Percentiles rank a stretch among this genome's conserved stretches.
Conservation (phyloP, 2,329 filamentous ascomycete species). For the Penicillium expansum region DNA sequence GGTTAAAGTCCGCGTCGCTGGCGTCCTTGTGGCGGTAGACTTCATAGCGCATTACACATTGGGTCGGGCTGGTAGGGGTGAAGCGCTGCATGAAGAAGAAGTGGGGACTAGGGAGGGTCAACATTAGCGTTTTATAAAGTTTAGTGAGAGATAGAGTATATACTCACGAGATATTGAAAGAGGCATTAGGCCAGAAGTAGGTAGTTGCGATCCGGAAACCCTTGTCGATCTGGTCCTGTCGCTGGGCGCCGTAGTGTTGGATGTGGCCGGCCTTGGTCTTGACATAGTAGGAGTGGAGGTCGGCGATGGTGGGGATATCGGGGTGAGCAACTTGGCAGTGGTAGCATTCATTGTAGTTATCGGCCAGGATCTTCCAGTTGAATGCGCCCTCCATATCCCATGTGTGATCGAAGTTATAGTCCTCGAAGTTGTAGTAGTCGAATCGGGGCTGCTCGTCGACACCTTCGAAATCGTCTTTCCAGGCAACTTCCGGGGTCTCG, state of each 20-base stretch:
- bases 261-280: constrained; percentile 51
- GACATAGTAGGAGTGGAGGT: constrained; percentile 56
- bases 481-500: constrained; percentile 48
- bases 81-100: constrained; percentile 67
- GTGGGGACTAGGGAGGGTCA: constrained; percentile 41
- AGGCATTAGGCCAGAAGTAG: constrained; percentile 39
- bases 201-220: constrained; percentile 26
- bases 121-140: background rate
- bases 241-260: constrained; percentile 45
- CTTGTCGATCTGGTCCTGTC: constrained; percentile 22
- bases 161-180: constrained; percentile 36
- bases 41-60: constrained; percentile 60
- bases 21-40: constrained; percentile 63
- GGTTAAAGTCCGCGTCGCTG: constrained; percentile 57
- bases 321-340: constrained; percentile 29
- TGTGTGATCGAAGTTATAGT: constrained; percentile 58
- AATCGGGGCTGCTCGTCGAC: constrained; percentile 51
- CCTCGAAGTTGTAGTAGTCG: constrained; percentile 50
- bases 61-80: constrained; percentile 54
- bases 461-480: constrained; percentile 54
- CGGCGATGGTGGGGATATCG: constrained; percentile 45
- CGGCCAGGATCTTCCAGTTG: constrained; percentile 62
- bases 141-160: background rate
- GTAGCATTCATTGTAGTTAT: constrained; percentile 60
- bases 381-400: constrained; percentile 59